Base-by-base conservation (phyloP, 2,329 filamentous ascomycete genomes). In the Conoideocrella luteorostrata region DNA sequence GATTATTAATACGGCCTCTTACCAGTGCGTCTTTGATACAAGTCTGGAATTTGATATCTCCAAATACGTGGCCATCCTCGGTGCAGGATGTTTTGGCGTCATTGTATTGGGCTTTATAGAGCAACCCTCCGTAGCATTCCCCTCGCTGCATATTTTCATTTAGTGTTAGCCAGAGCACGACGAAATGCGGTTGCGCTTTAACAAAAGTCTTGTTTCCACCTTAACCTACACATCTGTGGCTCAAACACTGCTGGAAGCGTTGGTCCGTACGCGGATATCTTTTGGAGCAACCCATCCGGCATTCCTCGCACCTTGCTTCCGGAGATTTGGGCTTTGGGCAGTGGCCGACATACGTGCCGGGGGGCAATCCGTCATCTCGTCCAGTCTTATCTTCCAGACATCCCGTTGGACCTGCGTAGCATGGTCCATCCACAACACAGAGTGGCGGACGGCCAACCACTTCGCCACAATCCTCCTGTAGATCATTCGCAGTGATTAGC, bases 371-470 rank as follows among this genome's bases (percentile, higher is more conserved):
- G 4, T 39, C 36, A 3, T 39, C 22, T 11, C 11, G 10, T 39
- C 36, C 36, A 39, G 36, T 39, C 36, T 39, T 22, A 39, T 39
- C 36, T 24, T 39, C 36, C 13, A 39, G 21, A 34, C 41, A 44
- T 13, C 41, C 41, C 9, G 26, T 34, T 13, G 41, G 34, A 7
- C 41, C 41, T 12, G 41, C 34, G 33, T 44, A 20, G 33, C 41
- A 44, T 18, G 41, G 41, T 29, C 41, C 40, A 24, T 28, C 13
- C 7, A 28, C 26, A 28, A 28, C 26, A 28, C 26, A 28, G 26
- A 28, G 26, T 28, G 26, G 26, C 13, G 26, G 26, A 28, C 26
- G 26, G 26, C 13, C 26, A 7, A 28, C 26, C 26, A 28, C 13
- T 13, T 28, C 26, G 13, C 26, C 26, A 28, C 26, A 28, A 13